phyloP scores from a whole-genome alignment of 306 rosid species.

The Quercus glauca region DNA sequence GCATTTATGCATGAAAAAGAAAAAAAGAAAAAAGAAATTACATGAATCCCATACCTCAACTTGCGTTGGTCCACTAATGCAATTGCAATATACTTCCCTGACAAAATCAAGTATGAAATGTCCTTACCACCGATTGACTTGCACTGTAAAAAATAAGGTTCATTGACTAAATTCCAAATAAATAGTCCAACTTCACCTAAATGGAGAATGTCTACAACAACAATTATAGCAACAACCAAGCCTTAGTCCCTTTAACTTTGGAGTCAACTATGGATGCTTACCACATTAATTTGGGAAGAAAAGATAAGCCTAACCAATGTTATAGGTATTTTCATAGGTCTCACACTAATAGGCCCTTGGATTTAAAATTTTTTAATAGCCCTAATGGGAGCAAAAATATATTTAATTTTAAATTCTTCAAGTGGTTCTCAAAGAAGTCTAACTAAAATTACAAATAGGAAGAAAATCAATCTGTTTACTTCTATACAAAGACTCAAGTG shows the following conservation, averaged over 20 bases:
- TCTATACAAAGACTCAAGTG: background rate
- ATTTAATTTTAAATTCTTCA: background rate
- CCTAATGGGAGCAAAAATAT: background rate
- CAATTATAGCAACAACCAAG: no score
- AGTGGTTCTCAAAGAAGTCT: background rate
- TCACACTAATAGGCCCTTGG: background rate
- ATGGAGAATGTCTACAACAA: background rate
- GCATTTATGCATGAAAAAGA: constrained; percentile 9
- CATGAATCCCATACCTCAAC: constrained; percentile 57
- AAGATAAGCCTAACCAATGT: background rate
- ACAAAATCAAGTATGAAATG: constrained; percentile 65
- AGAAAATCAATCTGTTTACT: background rate
- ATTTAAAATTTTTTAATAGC: background rate
- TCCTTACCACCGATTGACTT: constrained; percentile 73
- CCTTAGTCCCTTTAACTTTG: no score
- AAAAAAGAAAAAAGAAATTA: background rate
- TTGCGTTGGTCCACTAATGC: constrained; percentile 87
- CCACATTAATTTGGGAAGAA: background rate
- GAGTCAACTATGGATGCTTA: no score
- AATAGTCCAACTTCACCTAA: background rate
- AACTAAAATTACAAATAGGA: background rate
- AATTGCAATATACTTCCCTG: constrained; percentile 77
- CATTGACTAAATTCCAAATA: constrained; percentile 21
- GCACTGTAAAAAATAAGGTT: constrained; percentile 65
- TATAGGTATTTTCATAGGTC: background rate